Evolutionary conservation across 345 rosid species (phyloP).

Genomic region (Eucalyptus tenuipes): DNA sequence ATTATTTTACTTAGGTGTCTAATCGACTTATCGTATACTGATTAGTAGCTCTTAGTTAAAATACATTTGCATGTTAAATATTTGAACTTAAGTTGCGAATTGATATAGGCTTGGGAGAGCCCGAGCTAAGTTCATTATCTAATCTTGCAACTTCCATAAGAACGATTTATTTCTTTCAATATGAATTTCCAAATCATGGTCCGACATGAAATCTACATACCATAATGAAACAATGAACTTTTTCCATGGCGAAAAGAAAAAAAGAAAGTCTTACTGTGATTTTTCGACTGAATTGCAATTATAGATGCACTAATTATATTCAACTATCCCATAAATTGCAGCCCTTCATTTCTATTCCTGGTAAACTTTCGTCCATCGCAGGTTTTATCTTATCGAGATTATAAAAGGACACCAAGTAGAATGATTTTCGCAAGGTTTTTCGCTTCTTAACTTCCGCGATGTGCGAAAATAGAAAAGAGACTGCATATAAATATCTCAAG

Average conservation of each 20-base stretch:
- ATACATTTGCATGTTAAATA: too few relatives aligned
- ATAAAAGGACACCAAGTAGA: not conserved
- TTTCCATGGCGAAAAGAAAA: not conserved
- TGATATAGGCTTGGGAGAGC: too few relatives aligned
- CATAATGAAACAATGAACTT: not conserved
- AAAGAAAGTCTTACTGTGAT: not conserved
- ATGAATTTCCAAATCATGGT: not conserved
- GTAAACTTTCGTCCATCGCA: not conserved
- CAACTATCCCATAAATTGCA: not conserved
- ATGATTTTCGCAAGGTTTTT: not conserved
- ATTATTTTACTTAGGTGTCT: too few relatives aligned
- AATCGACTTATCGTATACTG: too few relatives aligned
- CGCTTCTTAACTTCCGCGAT: not conserved
- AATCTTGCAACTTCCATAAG: not conserved
- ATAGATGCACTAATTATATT: not conserved
- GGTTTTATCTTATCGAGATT: not conserved
- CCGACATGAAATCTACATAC: not conserved
- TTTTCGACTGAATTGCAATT: not conserved
- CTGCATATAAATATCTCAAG: not conserved
- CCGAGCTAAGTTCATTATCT: too few relatives aligned
- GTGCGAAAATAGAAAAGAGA: not conserved
- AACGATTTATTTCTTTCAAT: not conserved
- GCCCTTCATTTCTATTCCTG: not conserved
- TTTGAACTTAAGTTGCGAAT: too few relatives aligned
- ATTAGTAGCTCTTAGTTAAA: too few relatives aligned